Conservation (phyloP, 2,329 filamentous ascomycete genomes). For the Aureobasidium sp. region DNA sequence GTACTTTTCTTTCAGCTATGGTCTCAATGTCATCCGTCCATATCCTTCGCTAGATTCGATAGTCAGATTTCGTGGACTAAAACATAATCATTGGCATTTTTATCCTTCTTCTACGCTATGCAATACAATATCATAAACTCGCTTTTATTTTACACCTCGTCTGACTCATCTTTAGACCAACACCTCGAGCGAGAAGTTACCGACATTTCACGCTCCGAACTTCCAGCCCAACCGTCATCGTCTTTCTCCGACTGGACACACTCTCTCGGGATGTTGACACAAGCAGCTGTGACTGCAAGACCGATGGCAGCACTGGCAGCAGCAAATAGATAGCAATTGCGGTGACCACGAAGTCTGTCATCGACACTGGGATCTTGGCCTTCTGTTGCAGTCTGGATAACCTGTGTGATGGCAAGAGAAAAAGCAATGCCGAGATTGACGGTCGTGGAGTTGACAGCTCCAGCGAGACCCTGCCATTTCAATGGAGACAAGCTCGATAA, state of each 20-base stretch:
- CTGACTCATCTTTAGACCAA: neutral
- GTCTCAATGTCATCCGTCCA: too few relatives aligned
- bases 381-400: conserved; percentile 23
- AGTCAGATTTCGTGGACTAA: neutral
- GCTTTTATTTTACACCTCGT: neutral
- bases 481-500: conserved; percentile 27
- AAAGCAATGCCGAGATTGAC: conserved; percentile 33
- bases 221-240: neutral
- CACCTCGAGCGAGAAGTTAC: too few relatives aligned
- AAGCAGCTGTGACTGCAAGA: conserved; percentile 3
- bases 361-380: neutral
- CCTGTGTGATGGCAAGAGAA: conserved; percentile 29
- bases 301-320: conserved; percentile 17
- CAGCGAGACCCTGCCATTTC: conserved; percentile 29
- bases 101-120: neutral
- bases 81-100: neutral
- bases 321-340: conserved; percentile 17
- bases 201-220: too few relatives aligned
- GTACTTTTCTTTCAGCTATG: too few relatives aligned
- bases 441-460: conserved; percentile 30
- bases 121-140: neutral
- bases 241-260: neutral
- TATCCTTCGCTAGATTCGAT: too few relatives aligned
- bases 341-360: neutral
- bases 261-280: neutral